Conservation (phyloP, 352 stramenopile genomes). For the Globisporangium radiosum region DNA sequence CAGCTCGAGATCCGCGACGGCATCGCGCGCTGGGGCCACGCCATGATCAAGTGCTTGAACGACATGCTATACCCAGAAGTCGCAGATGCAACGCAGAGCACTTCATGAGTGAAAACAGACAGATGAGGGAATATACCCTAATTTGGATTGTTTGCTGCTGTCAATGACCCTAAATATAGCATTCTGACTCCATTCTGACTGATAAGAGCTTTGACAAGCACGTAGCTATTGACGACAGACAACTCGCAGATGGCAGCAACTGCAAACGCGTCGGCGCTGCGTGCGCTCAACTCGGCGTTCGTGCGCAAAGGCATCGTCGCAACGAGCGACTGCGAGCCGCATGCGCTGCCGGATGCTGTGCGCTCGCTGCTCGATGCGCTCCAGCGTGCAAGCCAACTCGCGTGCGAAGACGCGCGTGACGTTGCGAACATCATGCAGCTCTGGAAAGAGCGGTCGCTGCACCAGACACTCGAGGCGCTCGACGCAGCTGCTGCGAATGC, state of each 20-base stretch:
- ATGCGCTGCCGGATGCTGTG: conserved; percentile 7
- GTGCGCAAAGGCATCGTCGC: conserved; percentile 29
- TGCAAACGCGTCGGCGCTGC: conserved; percentile 8
- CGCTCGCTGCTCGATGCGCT: conserved; percentile 13
- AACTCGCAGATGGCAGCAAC: not conserved
- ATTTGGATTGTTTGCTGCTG: too few relatives aligned
- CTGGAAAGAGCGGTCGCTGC: conserved; percentile 55
- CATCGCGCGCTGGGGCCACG: conserved; percentile 17
- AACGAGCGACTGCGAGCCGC: not conserved
- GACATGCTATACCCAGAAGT: conserved; percentile 12
- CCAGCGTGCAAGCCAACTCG: conserved; percentile 11
- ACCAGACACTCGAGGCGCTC: conserved; percentile 42
- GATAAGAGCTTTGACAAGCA: too few relatives aligned
- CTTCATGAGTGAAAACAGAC: too few relatives aligned
- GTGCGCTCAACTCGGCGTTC: conserved; percentile 23
- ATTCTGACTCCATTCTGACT: too few relatives aligned
- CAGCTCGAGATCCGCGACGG: conserved; percentile 11
- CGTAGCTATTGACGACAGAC: too few relatives aligned
- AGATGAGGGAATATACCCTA: too few relatives aligned
- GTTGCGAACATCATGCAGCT: conserved; percentile 30
- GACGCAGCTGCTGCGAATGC: conserved; percentile 11
- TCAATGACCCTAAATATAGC: too few relatives aligned
- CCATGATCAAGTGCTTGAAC: conserved; percentile 15
- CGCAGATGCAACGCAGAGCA: too few relatives aligned
- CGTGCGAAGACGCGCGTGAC: conserved; percentile 14